Evolutionary conservation across 495 filamentous ascomycete species (phyloP).

Genomic region (Thozetella sp.): DNA sequence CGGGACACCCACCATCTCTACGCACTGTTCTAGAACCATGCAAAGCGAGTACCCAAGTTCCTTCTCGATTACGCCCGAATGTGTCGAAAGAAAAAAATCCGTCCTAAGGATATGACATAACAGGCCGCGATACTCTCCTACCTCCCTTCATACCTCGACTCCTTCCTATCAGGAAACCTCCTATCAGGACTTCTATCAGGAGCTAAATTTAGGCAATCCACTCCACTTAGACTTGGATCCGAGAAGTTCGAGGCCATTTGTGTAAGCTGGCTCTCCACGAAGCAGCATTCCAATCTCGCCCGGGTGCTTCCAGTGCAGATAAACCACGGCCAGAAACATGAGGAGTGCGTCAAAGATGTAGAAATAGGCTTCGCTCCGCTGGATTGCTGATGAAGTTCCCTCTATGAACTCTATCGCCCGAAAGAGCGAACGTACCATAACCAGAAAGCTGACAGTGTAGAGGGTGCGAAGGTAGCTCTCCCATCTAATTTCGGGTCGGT

Average conservation of each 20-base stretch:
- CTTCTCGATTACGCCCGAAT: too few relatives aligned
- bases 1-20: too few relatives aligned
- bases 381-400: conserved; percentile 44
- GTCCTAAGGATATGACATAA: too few relatives aligned
- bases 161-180: too few relatives aligned
- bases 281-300: conserved; percentile 15
- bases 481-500: conserved; percentile 21
- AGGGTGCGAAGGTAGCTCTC: conserved; percentile 46
- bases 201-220: too few relatives aligned
- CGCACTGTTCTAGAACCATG: too few relatives aligned
- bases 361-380: conserved; percentile 52
- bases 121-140: too few relatives aligned
- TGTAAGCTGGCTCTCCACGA: neutral
- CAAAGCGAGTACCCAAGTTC: too few relatives aligned
- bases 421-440: conserved; percentile 59
- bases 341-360: conserved; percentile 58
- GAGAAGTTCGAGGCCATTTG: conserved; percentile 8
- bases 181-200: too few relatives aligned
- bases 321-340: conserved; percentile 48
- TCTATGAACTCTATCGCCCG: conserved; percentile 60
- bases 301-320: conserved; percentile 45
- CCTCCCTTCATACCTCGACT: too few relatives aligned
- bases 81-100: too few relatives aligned
- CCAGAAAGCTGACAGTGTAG: conserved; percentile 49
- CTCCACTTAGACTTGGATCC: too few relatives aligned